Evolutionary conservation across 257 asterid species (phyloP).

Genomic region (Solanum etuberosum): DNA sequence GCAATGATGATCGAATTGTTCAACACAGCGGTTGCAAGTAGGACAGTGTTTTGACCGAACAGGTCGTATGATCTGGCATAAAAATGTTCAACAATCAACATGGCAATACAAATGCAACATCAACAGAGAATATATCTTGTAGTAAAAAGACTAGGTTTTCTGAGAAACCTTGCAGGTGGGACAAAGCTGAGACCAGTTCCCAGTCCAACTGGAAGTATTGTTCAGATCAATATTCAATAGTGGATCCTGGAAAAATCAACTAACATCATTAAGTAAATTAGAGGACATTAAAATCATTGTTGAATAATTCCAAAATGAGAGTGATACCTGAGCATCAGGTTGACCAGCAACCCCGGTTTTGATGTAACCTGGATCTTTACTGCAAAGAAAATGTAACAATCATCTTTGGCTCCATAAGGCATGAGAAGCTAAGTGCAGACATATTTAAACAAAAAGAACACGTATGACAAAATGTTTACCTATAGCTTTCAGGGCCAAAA

Average conservation of each 20-base stretch:
- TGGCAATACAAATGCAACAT: constrained; percentile 5
- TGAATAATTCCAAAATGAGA: background rate
- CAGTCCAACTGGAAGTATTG: constrained; percentile 58
- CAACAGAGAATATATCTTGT: constrained; percentile 6
- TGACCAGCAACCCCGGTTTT: constrained; percentile 24
- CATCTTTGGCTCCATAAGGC: constrained; percentile 7
- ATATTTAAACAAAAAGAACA: background rate
- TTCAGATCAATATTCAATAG: constrained; percentile 63
- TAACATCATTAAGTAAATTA: constrained; percentile 2
- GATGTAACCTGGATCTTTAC: constrained; percentile 86
- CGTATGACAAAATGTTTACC: background rate
- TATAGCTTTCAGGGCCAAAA: background rate
- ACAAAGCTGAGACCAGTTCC: constrained; percentile 97
- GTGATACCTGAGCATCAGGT: constrained; percentile 58
- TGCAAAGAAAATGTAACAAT: constrained; percentile 36
- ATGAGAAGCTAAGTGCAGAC: background rate
- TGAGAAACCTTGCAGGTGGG: constrained; percentile 93
- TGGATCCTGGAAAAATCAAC: constrained; percentile 51
- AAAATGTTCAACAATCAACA: background rate
- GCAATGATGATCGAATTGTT: constrained; percentile 98
- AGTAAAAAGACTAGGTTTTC: constrained; percentile 2
- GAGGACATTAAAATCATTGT: background rate
- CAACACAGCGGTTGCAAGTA: constrained; percentile 82
- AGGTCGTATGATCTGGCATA: constrained; percentile 78
- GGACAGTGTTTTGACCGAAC: constrained; percentile 98